These are phyloP conservation scores for Phytophthora pluvialis DNA, from an alignment of 352 stramenopile genomes.

Conservation along the genomic window DNA sequence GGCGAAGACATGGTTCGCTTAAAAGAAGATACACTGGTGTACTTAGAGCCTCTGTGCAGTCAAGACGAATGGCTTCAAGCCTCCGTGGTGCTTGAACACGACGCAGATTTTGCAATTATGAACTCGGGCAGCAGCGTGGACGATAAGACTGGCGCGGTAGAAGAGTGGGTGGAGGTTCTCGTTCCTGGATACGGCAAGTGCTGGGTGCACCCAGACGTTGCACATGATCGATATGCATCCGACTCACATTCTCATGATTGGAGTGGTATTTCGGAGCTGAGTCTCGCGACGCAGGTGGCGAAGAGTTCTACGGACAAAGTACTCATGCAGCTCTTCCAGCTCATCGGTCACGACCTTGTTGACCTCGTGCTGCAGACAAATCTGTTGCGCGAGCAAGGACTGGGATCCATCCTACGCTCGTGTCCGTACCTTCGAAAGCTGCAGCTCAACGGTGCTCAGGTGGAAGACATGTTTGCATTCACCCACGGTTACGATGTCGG, in stretches of 20 bases:
- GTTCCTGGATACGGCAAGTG: constrained; percentile 50
- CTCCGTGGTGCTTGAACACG: constrained; percentile 38
- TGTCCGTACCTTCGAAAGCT: constrained; percentile 34
- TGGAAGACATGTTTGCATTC: constrained; percentile 43
- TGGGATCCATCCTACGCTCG: constrained; percentile 31
- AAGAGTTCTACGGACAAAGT: constrained; percentile 33
- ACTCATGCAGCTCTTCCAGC: constrained; percentile 29
- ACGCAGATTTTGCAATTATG: constrained; percentile 37
- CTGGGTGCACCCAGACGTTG: constrained; percentile 39
- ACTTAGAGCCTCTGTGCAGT: constrained; percentile 36
- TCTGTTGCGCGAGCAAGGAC: constrained; percentile 27
- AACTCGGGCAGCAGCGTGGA: background rate
- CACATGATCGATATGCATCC: constrained; percentile 6
- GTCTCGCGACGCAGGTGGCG: constrained; percentile 22
- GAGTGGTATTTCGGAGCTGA: constrained; percentile 30
- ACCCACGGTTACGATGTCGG: constrained; percentile 29
- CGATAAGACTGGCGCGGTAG: constrained; percentile 12
- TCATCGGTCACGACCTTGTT: constrained; percentile 33
- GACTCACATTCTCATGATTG: background rate
- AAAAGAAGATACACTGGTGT: constrained; percentile 34
- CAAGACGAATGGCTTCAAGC: constrained; percentile 42
- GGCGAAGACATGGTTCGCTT: constrained; percentile 23
- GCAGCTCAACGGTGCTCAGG: constrained; percentile 31
- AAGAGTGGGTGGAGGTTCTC: constrained; percentile 45
- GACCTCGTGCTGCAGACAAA: constrained; percentile 34